phyloP scores from a whole-genome alignment of 1,284 basidiomycete genomes.

The Sphaerobolus stellatus region DNA sequence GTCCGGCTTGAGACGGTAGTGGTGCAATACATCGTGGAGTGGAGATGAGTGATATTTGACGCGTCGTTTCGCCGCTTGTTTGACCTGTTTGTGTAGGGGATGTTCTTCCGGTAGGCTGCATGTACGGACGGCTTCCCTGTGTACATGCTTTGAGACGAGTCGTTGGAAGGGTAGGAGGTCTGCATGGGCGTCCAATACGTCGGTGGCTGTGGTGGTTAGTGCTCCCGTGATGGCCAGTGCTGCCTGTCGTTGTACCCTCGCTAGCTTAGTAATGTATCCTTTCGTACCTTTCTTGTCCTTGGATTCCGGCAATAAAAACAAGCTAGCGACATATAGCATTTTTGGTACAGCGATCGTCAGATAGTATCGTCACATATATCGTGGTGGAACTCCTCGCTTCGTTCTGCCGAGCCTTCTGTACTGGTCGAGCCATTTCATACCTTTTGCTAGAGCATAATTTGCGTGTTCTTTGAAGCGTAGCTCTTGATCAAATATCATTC shows the following conservation, averaged over 20 bases:
- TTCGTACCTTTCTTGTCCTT: conserved; percentile 3
- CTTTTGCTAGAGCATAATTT: neutral
- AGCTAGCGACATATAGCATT: neutral
- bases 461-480: neutral
- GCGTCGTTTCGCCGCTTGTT: neutral
- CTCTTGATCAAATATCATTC: neutral
- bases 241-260: conserved; percentile 4
- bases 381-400: neutral
- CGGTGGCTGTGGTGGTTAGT: neutral
- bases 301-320: neutral
- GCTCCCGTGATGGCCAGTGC: conserved; percentile 3
- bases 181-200: conserved; percentile 5
- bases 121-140: too few relatives aligned
- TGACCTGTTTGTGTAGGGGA: neutral
- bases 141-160: conserved; percentile 25
- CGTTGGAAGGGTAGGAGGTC: conserved; percentile 29
- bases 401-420: neutral
- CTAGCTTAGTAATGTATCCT: conserved; percentile 1
- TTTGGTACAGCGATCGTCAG: neutral
- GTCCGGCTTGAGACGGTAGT: neutral
- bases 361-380: neutral
- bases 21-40: neutral
- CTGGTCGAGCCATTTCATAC: neutral
- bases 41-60: neutral
- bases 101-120: neutral